Percentiles rank a stretch among this genome's conserved stretches.
Conservation (phyloP, 768 basidiomycete species). For the Calocybe indica region DNA sequence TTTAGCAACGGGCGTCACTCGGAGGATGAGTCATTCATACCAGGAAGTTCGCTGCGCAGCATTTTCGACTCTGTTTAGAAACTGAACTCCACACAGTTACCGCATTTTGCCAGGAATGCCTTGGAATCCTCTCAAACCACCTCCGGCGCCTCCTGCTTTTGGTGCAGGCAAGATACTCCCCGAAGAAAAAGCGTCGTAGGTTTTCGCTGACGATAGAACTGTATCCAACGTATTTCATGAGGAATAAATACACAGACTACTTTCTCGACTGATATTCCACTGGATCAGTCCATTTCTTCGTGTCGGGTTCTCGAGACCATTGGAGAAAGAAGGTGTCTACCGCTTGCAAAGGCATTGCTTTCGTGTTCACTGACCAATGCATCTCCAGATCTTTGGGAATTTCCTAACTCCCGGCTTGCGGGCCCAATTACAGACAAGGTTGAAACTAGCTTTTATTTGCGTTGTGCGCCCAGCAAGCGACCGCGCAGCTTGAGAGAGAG, state of each 20-base stretch:
- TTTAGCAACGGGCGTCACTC: too few species aligned
- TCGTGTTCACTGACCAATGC: background rate
- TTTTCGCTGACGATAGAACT: background rate
- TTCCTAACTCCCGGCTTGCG: background rate
- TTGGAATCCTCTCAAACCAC: conserved; percentile 2
- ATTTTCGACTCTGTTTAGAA: too few species aligned
- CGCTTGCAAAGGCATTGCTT: background rate
- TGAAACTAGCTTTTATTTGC: background rate
- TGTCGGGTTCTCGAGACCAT: background rate
- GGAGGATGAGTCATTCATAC: too few species aligned
- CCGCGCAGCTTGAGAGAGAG: background rate
- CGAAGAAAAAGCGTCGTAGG: background rate
- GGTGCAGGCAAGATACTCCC: background rate
- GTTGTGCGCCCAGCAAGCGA: background rate
- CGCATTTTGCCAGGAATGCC: too few species aligned
- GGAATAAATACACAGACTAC: background rate
- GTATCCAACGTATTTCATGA: background rate
- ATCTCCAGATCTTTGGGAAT: conserved; percentile 1
- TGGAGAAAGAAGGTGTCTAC: background rate
- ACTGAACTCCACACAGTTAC: too few species aligned
- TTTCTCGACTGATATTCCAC: background rate
- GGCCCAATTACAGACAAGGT: background rate
- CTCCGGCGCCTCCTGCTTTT: background rate
- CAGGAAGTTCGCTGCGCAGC: too few species aligned
- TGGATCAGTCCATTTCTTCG: conserved; percentile 1